Percentiles rank a stretch among this genome's conserved stretches.
These are phyloP conservation scores for Magnusiomyces tetraspermus DNA, from an alignment of 1,139 yeast genomes.

Conservation along the genomic window DNA sequence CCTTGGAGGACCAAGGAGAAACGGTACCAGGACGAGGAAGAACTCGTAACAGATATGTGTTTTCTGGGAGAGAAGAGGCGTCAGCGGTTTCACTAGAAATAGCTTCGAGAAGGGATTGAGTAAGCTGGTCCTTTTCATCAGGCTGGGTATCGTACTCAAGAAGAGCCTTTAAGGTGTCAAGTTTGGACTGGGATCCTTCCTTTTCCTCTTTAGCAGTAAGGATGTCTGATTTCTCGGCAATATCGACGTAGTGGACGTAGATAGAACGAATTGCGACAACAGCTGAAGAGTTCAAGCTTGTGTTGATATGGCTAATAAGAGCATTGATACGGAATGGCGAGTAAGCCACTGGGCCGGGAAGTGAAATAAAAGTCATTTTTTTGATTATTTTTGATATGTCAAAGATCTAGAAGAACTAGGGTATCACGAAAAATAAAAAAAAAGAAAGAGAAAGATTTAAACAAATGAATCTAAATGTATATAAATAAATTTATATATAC, in stretches of 20 bases:
- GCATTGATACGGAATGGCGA: slow-evolving; percentile 76
- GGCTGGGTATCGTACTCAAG: slow-evolving; percentile 67
- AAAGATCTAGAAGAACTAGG: background rate
- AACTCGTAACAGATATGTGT: slow-evolving; percentile 58
- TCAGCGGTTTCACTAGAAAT: slow-evolving; percentile 15
- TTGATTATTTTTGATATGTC: too few relatives aligned
- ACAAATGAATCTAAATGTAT: background rate
- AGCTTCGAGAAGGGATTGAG: slow-evolving; percentile 39
- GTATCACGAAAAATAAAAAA: background rate
- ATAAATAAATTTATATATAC: background rate
- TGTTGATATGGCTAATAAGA: slow-evolving; percentile 63
- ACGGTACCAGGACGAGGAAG: slow-evolving; percentile 93
- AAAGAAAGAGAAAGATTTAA: background rate
- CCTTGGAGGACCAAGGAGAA: slow-evolving; percentile 99
- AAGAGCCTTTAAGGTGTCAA: slow-evolving; percentile 41
- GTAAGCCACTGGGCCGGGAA: slow-evolving; percentile 87
- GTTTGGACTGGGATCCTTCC: slow-evolving; percentile 12
- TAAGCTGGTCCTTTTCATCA: slow-evolving; percentile 44
- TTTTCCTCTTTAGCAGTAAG: slow-evolving; percentile 32
- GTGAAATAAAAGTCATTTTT: slow-evolving; percentile 38
- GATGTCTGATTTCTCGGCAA: slow-evolving; percentile 33
- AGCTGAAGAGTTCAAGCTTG: slow-evolving; percentile 52
- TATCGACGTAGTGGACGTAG: slow-evolving; percentile 73
- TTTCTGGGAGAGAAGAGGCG: slow-evolving; percentile 34
- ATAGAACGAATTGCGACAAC: slow-evolving; percentile 64